phyloP scores from a whole-genome alignment of 306 rosid genomes.

The Quercus agrifolia region DNA sequence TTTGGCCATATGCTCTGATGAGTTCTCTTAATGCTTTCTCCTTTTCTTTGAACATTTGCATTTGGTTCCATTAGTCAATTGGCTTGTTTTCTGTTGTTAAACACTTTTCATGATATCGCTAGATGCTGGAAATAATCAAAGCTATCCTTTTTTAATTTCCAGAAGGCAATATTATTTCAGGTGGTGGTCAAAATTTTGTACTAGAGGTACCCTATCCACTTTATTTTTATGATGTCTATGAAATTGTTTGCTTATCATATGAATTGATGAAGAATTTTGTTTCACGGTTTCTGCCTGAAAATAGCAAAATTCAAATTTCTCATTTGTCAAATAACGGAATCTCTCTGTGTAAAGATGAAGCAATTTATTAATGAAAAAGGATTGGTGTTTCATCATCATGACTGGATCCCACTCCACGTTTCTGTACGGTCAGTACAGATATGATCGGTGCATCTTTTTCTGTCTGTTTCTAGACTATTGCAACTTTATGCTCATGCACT shows the following conservation, averaged over 20 bases:
- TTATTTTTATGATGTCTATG: not conserved
- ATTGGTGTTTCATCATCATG: not conserved
- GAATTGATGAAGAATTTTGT: not conserved
- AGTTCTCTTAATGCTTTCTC: not conserved
- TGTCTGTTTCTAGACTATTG: not conserved
- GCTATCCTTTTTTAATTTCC: slow-evolving; percentile 17
- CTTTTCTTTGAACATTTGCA: not conserved
- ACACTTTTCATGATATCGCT: not conserved
- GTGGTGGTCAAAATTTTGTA: slow-evolving; percentile 26
- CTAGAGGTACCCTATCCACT: slow-evolving; percentile 22
- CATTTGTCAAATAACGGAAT: not conserved
- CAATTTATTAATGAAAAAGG: not conserved
- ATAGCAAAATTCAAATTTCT: not conserved
- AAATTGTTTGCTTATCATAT: not conserved
- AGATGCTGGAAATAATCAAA: slow-evolving; percentile 9
- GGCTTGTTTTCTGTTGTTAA: not conserved
- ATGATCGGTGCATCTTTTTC: not conserved
- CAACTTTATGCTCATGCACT: not conserved
- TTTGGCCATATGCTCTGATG: not conserved
- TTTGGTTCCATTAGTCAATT: not conserved
- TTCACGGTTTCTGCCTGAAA: not conserved
- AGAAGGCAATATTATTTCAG: slow-evolving; percentile 23
- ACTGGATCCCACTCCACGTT: not conserved
- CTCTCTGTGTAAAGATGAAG: not conserved
- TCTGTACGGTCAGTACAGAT: not conserved